These are phyloP conservation scores for Penicillium brasilianum DNA, from an alignment of 2,329 filamentous ascomycete species.

Conservation along the genomic window DNA sequence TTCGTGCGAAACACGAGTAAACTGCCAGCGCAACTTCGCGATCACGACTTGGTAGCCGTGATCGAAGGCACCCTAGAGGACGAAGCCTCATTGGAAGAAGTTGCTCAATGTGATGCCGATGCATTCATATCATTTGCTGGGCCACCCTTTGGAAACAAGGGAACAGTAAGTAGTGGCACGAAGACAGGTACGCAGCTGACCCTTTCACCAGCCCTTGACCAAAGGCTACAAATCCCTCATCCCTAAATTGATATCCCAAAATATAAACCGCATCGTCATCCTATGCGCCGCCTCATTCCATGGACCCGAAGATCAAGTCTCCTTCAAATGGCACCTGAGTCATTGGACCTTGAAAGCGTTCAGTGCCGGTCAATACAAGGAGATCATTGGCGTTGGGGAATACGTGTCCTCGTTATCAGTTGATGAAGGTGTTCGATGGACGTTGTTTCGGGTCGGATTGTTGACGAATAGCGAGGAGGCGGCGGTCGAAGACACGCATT, in stretches of 20 bases:
- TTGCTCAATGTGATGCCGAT: background rate
- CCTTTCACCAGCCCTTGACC: background rate
- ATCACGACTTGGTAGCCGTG: background rate
- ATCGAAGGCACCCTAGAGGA: background rate
- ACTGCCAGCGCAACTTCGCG: background rate
- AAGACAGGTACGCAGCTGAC: too few species aligned
- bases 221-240: background rate
- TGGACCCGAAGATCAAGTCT: background rate
- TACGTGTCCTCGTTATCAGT: background rate
- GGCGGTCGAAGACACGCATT: background rate
- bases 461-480: background rate
- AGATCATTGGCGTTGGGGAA: background rate
- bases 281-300: slow-evolving; percentile 20
- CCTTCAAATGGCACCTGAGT: background rate
- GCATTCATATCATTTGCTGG: background rate
- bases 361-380: background rate
- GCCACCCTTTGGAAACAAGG: background rate
- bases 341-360: background rate
- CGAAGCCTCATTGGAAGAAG: background rate
- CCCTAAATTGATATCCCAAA: background rate
- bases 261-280: background rate
- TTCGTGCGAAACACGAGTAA: background rate
- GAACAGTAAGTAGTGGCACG: background rate
- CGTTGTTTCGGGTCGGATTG: background rate
- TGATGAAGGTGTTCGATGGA: background rate